Evolutionary conservation across 2,329 filamentous ascomycete genomes (phyloP).

Genomic region (Paecilomyces variotii): DNA sequence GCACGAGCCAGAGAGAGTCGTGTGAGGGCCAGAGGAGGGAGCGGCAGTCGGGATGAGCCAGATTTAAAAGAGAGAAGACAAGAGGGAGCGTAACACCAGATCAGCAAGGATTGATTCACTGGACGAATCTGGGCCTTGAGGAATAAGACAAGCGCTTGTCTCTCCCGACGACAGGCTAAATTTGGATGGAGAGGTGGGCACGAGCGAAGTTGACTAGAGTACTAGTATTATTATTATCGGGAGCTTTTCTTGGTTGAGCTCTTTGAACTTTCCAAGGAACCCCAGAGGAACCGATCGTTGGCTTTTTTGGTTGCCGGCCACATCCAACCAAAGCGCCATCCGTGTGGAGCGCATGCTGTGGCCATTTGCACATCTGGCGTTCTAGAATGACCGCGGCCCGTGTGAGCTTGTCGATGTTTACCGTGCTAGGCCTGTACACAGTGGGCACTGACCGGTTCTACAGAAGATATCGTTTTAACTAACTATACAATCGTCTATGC

Average conservation of each 20-base stretch:
- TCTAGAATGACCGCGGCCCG: background rate
- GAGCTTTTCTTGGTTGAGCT: background rate
- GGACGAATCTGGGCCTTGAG: background rate
- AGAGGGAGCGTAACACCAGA: background rate
- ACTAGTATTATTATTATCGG: background rate
- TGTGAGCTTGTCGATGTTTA: background rate
- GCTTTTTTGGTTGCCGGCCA: background rate
- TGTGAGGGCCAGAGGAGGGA: background rate
- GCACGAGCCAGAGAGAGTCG: background rate
- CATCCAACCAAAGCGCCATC: background rate
- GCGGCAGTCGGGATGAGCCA: background rate
- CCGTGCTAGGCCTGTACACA: background rate
- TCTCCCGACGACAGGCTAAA: background rate
- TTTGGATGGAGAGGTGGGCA: background rate
- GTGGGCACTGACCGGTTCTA: background rate
- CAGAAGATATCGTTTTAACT: background rate
- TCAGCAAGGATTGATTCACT: constrained; percentile 1
- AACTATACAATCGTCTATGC: background rate
- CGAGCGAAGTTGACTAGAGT: background rate
- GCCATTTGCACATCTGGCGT: background rate
- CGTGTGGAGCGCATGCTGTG: background rate
- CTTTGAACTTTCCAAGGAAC: background rate
- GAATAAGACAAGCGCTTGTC: background rate
- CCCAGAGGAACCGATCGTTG: background rate
- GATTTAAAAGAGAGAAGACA: background rate